phyloP scores from a whole-genome alignment of 2,329 filamentous ascomycete species.

The Aspergillus niger region DNA sequence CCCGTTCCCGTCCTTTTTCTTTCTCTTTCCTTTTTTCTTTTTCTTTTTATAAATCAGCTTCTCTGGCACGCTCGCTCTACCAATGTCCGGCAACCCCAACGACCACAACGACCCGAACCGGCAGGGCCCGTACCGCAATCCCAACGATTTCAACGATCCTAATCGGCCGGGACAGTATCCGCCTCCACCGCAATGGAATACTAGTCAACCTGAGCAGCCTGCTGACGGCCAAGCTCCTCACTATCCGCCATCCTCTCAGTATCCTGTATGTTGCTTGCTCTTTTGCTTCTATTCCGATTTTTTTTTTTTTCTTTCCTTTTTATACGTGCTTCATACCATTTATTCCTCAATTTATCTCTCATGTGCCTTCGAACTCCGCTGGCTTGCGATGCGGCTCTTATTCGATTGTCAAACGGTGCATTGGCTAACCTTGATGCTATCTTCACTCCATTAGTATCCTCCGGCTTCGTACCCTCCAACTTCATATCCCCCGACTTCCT shows the following conservation, averaged over 20 bases:
- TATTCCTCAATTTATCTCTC: background rate
- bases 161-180: conserved; percentile 49
- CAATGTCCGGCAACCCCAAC: conserved; percentile 48
- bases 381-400: conserved; percentile 3
- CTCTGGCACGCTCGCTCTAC: conserved; percentile 27
- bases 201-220: conserved; percentile 41
- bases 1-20: background rate
- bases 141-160: conserved; percentile 44
- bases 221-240: conserved; percentile 41
- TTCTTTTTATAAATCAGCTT: conserved; percentile 27
- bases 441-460: conserved; percentile 29
- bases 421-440: background rate
- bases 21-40: conserved; percentile 20
- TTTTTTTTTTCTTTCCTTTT: no score
- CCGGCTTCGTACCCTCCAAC: conserved; percentile 36
- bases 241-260: conserved; percentile 38
- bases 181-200: conserved; percentile 45
- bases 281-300: background rate
- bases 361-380: background rate
- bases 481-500: conserved; percentile 22
- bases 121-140: conserved; percentile 49
- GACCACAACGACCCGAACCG: conserved; percentile 45
- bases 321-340: background rate
- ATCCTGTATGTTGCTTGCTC: conserved; percentile 36
- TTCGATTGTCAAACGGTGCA: background rate